Evolutionary conservation across 2,329 filamentous ascomycete genomes (phyloP).

Genomic region (Aspergillus carbonarius): DNA sequence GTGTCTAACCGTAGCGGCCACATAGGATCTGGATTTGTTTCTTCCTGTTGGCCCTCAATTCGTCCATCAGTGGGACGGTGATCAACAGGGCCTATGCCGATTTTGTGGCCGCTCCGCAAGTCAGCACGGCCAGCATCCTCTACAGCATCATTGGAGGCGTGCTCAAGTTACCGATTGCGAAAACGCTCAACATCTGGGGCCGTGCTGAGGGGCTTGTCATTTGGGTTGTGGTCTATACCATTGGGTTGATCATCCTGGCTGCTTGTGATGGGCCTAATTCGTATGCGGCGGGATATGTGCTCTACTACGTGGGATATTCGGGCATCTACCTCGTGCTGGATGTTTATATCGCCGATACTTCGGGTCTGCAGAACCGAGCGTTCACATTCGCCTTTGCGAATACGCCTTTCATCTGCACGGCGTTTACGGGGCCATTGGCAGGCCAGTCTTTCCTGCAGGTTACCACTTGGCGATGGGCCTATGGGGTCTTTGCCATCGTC

Average conservation of each 20-base stretch:
- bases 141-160: conserved; percentile 58
- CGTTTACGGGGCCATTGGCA: conserved; percentile 54
- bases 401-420: conserved; percentile 64
- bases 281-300: conserved; percentile 63
- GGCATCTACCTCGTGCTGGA: conserved; percentile 57
- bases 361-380: conserved; percentile 60
- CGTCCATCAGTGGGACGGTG: conserved; percentile 43
- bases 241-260: conserved; percentile 62
- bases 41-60: conserved; percentile 48
- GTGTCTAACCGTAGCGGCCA: conserved; percentile 2
- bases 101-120: conserved; percentile 53
- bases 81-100: conserved; percentile 53
- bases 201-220: conserved; percentile 58
- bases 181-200: conserved; percentile 63
- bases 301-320: conserved; percentile 60
- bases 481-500: conserved; percentile 62
- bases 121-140: conserved; percentile 54
- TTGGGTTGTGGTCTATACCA: conserved; percentile 48
- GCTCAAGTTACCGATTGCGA: conserved; percentile 61
- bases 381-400: conserved; percentile 60
- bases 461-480: conserved; percentile 62
- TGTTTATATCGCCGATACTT: conserved; percentile 65
- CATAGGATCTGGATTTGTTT: conserved; percentile 48
- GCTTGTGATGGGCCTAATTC: conserved; percentile 59
- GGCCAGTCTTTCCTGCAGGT: conserved; percentile 51